phyloP scores from a whole-genome alignment of 2,329 filamentous ascomycete genomes.

The Fusarium fracticaudum region DNA sequence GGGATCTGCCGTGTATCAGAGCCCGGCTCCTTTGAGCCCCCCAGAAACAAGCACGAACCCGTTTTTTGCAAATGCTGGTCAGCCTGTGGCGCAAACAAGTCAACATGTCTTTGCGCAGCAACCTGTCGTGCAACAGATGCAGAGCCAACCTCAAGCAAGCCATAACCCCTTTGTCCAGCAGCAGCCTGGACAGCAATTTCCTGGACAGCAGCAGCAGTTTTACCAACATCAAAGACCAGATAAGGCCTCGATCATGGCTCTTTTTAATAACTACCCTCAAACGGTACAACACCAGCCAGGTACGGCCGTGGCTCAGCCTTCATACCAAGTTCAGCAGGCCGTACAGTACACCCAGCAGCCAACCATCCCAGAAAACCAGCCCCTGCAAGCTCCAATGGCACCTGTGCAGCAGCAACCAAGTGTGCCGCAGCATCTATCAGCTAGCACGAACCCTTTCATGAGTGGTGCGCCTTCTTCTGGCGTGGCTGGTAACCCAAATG shows the following conservation, averaged over 20 bases:
- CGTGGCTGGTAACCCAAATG: constrained; percentile 33
- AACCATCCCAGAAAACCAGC: constrained; percentile 45
- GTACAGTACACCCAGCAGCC: constrained; percentile 37
- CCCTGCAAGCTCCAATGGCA: constrained; percentile 40
- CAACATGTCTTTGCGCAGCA: constrained; percentile 45
- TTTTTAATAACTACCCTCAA: constrained; percentile 74
- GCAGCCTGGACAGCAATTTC: constrained; percentile 26
- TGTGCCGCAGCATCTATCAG: constrained; percentile 49
- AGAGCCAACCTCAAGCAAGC: constrained; percentile 21
- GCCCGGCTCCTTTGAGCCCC: constrained; percentile 37
- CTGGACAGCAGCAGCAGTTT: constrained; percentile 44
- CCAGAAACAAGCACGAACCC: constrained; percentile 48
- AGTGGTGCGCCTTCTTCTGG: constrained; percentile 43
- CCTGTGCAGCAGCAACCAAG: constrained; percentile 39
- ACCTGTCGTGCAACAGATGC: constrained; percentile 26
- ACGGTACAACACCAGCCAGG: constrained; percentile 54
- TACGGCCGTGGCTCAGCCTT: constrained; percentile 42
- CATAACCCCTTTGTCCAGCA: constrained; percentile 45
- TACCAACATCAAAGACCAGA: constrained; percentile 64
- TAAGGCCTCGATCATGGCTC: constrained; percentile 78
- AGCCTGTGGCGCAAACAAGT: constrained; percentile 39
- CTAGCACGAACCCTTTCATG: constrained; percentile 68
- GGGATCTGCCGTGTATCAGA: constrained; percentile 48
- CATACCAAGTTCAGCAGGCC: constrained; percentile 7
- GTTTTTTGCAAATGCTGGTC: constrained; percentile 48